Percentiles rank a stretch among this genome's conserved stretches.
Conservation (phyloP, 345 rosid genomes). For the Bruguiera sexangula region DNA sequence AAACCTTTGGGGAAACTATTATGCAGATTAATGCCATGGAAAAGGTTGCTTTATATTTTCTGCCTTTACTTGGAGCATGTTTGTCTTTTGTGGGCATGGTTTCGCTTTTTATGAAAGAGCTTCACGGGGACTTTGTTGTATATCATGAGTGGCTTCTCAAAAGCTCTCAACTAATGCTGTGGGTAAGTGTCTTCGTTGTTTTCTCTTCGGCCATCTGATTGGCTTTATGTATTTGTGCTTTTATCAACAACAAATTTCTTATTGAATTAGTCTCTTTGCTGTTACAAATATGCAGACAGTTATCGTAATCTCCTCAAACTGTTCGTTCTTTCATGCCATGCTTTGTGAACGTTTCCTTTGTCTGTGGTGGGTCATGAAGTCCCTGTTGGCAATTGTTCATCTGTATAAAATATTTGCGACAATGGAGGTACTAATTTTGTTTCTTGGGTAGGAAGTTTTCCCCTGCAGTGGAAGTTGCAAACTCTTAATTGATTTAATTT, state of each 20-base stretch:
- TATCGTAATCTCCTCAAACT: slow-evolving; percentile 39
- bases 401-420: slow-evolving; percentile 39
- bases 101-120: slow-evolving; percentile 39
- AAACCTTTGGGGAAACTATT: slow-evolving; percentile 8
- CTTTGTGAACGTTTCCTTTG: slow-evolving; percentile 44
- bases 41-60: slow-evolving; percentile 42
- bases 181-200: slow-evolving; percentile 51
- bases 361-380: slow-evolving; percentile 74
- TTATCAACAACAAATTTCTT: slow-evolving; percentile 4
- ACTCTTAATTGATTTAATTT: neutral
- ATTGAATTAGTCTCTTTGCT: slow-evolving; percentile 7
- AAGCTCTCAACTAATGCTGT: slow-evolving; percentile 48
- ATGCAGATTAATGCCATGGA: slow-evolving; percentile 44
- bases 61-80: slow-evolving; percentile 60
- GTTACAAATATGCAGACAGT: slow-evolving; percentile 37
- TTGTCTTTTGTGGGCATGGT: slow-evolving; percentile 55
- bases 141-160: slow-evolving; percentile 53
- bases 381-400: slow-evolving; percentile 41
- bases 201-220: slow-evolving; percentile 2
- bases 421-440: slow-evolving; percentile 30
- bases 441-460: neutral
- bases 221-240: neutral
- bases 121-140: slow-evolving; percentile 33
- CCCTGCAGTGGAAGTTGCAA: neutral
- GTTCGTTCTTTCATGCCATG: slow-evolving; percentile 32